A percentile compares a stretch with the other conserved stretches of the same genome.
phyloP scores from a whole-genome alignment of 1,284 basidiomycete genomes.

The Leccinum cinnamomeum region DNA sequence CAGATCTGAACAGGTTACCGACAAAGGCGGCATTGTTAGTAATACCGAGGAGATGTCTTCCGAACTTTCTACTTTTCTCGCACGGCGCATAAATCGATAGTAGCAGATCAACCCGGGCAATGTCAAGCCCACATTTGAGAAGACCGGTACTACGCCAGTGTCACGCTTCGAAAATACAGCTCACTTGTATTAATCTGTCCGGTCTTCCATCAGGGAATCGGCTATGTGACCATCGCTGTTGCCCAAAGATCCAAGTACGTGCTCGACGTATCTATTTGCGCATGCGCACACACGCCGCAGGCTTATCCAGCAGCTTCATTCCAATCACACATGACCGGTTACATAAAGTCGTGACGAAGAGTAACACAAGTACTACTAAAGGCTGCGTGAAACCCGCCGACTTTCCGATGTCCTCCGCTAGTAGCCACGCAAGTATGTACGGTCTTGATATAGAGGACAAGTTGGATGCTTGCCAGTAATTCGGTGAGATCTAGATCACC shows the following conservation, averaged over 20 bases:
- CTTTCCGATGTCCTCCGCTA: not conserved
- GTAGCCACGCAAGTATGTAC: constrained; percentile 4
- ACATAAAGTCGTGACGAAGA: constrained; percentile 3
- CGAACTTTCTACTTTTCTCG: not conserved
- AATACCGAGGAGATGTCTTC: constrained; percentile 6
- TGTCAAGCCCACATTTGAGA: constrained; percentile 1
- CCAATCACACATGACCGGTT: constrained; percentile 1
- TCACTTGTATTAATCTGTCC: too few relatives aligned
- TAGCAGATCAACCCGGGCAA: constrained; percentile 16
- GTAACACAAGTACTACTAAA: constrained; percentile 10
- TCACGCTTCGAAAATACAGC: constrained; percentile 2
- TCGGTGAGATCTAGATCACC: too few relatives aligned
- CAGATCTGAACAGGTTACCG: not conserved
- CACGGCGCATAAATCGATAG: constrained; percentile 11
- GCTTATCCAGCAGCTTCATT: constrained; percentile 6
- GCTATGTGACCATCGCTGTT: constrained; percentile 7
- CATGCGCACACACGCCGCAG: not conserved
- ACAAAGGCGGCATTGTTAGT: constrained; percentile 3
- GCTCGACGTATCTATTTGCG: not conserved
- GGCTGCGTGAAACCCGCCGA: constrained; percentile 12
- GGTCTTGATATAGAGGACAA: not conserved
- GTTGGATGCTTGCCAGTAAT: too few relatives aligned
- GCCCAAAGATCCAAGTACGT: constrained; percentile 4
- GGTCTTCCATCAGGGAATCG: constrained; percentile 6
- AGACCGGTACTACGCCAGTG: too few relatives aligned